Evolutionary conservation across 495 filamentous ascomycete genomes (phyloP).

Genomic region (Ascobolus immersus): DNA sequence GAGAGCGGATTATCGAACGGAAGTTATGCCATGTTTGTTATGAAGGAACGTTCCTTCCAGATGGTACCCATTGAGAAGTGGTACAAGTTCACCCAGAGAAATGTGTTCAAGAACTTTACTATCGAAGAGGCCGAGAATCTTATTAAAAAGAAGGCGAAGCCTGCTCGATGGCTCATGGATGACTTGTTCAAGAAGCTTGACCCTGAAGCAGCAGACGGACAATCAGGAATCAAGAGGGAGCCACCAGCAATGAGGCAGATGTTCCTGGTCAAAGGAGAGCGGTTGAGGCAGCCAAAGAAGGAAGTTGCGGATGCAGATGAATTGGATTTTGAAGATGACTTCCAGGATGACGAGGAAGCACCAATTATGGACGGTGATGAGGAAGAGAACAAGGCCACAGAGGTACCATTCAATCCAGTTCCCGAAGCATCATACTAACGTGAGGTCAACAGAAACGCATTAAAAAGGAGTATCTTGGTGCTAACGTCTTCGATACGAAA

Average conservation of each 20-base stretch:
- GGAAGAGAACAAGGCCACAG: slow-evolving; percentile 66
- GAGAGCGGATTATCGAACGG: slow-evolving; percentile 59
- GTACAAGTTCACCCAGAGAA: slow-evolving; percentile 74
- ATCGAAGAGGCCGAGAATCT: slow-evolving; percentile 66
- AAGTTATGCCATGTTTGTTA: slow-evolving; percentile 45
- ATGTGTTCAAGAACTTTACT: slow-evolving; percentile 51
- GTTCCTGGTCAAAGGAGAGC: slow-evolving; percentile 16
- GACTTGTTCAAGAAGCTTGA: slow-evolving; percentile 25
- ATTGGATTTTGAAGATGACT: slow-evolving; percentile 41
- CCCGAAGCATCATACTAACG: slow-evolving; percentile 3
- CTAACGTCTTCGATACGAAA: slow-evolving; percentile 63
- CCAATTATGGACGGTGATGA: slow-evolving; percentile 60
- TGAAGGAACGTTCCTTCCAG: slow-evolving; percentile 40
- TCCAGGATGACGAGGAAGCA: slow-evolving; percentile 75
- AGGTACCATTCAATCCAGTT: slow-evolving; percentile 18
- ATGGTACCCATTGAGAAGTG: slow-evolving; percentile 84
- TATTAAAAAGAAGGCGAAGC: slow-evolving; percentile 46
- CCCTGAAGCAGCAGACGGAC: neutral
- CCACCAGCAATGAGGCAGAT: slow-evolving; percentile 9
- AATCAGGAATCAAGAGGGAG: slow-evolving; percentile 23
- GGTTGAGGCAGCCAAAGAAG: slow-evolving; percentile 10
- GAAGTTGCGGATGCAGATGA: slow-evolving; percentile 31
- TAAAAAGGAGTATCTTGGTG: slow-evolving; percentile 63
- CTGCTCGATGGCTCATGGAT: slow-evolving; percentile 55
- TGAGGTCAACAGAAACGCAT: slow-evolving; percentile 36